phyloP scores from a whole-genome alignment of 2,329 filamentous ascomycete genomes.

The Aspergillus candidus region DNA sequence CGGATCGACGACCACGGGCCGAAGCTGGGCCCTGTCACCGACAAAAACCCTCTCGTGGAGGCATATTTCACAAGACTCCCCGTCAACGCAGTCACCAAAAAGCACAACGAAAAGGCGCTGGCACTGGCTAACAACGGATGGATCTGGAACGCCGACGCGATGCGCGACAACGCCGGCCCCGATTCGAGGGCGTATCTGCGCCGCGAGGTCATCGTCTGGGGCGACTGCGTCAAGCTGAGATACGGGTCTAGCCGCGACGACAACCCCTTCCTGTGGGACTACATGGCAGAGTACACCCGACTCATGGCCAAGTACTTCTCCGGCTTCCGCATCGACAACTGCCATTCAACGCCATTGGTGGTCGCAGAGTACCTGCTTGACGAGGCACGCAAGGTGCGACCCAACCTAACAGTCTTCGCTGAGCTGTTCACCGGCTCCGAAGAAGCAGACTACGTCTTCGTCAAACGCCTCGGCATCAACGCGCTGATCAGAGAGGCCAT shows the following conservation, averaged over 20 bases:
- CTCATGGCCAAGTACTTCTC: conserved; percentile 92
- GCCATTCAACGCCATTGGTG: conserved; percentile 89
- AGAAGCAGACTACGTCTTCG: conserved; percentile 92
- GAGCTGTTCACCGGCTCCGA: conserved; percentile 95
- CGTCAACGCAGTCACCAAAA: conserved; percentile 67
- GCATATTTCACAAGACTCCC: conserved; percentile 90
- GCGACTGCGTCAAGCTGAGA: conserved; percentile 93
- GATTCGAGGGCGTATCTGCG: conserved; percentile 89
- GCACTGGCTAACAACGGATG: conserved; percentile 93
- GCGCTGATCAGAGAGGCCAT: conserved; percentile 94
- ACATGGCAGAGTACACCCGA: conserved; percentile 88
- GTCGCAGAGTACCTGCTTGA: conserved; percentile 94
- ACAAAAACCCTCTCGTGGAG: conserved; percentile 77
- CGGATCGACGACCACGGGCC: conserved; percentile 89
- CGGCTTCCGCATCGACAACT: conserved; percentile 96
- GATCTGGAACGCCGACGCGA: conserved; percentile 96
- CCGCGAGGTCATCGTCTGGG: conserved; percentile 95
- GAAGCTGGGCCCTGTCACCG: conserved; percentile 71
- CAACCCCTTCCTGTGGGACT: conserved; percentile 90
- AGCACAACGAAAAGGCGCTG: conserved; percentile 68
- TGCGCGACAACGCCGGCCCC: conserved; percentile 88
- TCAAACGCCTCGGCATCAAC: conserved; percentile 84
- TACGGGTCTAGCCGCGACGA: conserved; percentile 77
- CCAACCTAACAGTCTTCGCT: conserved; percentile 84
- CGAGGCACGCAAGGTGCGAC: conserved; percentile 79